Percentiles rank a stretch among this genome's conserved stretches.
Evolutionary conservation across 2,329 filamentous ascomycete species (phyloP).

Genomic region (Pseudocercospora cruenta): DNA sequence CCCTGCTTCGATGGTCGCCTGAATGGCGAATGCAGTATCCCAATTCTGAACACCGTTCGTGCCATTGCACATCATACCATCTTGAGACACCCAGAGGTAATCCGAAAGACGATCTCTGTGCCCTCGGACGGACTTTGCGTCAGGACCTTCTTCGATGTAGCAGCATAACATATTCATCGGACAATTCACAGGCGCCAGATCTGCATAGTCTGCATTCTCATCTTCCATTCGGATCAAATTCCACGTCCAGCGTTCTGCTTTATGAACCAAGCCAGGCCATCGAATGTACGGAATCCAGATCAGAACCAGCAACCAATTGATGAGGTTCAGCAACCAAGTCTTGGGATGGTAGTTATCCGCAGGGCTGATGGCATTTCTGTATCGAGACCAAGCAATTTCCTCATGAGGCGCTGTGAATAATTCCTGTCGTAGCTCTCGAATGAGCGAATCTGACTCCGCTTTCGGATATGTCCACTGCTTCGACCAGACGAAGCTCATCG

Average conservation of each 20-base stretch:
- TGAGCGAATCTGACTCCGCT: constrained; percentile 63
- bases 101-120: constrained; percentile 84
- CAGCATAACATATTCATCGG: constrained; percentile 88
- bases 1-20: constrained; percentile 77
- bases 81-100: constrained; percentile 86
- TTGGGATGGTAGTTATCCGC: constrained; percentile 94
- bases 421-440: constrained; percentile 74
- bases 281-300: constrained; percentile 81
- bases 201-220: constrained; percentile 84
- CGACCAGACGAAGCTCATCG: constrained; percentile 89
- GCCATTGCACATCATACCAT: constrained; percentile 92
- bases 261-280: constrained; percentile 64
- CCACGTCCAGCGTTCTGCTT: constrained; percentile 79
- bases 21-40: constrained; percentile 91
- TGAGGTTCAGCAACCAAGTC: constrained; percentile 74
- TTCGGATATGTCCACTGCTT: constrained; percentile 77
- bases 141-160: constrained; percentile 81
- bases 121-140: constrained; percentile 69
- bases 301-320: constrained; percentile 78
- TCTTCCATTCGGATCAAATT: constrained; percentile 88
- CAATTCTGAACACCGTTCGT: constrained; percentile 98
- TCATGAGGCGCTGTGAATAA: constrained; percentile 79
- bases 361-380: constrained; percentile 80
- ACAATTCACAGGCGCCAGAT: constrained; percentile 85
- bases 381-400: constrained; percentile 72